Percentiles rank a stretch among this genome's conserved stretches.
phyloP scores from a whole-genome alignment of 768 basidiomycete genomes.

The Suillus plorans region DNA sequence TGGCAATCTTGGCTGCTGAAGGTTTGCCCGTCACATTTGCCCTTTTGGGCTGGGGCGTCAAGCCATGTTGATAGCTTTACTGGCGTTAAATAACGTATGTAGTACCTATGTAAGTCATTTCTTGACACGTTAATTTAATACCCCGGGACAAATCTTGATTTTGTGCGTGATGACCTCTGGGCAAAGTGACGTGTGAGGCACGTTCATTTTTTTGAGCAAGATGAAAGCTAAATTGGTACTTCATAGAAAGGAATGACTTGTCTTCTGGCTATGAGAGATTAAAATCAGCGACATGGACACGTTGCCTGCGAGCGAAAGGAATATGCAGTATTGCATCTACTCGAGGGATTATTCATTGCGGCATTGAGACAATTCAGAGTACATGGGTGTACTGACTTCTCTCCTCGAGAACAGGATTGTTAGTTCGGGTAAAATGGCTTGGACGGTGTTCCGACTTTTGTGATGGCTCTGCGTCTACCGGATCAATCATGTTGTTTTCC shows the following conservation, averaged over 20 bases:
- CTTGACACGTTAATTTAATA: not conserved
- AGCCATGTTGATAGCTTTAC: conserved; percentile 28
- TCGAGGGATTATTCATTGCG: not conserved
- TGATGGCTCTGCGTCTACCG: not conserved
- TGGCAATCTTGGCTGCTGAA: conserved; percentile 67
- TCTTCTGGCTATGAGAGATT: not conserved
- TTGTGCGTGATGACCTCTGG: not conserved
- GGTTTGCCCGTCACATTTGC: conserved; percentile 68
- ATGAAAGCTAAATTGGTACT: not conserved
- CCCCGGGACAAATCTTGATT: not conserved
- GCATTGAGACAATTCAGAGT: not conserved
- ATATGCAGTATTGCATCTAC: not conserved
- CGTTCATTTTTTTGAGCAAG: not conserved
- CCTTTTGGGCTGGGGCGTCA: conserved; percentile 65
- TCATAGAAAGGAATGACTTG: not conserved
- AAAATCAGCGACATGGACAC: not conserved
- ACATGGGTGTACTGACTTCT: not conserved
- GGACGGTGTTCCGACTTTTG: not conserved
- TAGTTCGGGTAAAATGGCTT: not conserved
- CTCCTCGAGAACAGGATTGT: not conserved
- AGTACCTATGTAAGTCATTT: not conserved
- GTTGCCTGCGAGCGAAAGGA: not conserved
- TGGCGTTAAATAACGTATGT: not conserved
- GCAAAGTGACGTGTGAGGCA: not conserved
- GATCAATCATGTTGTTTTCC: not conserved